Evolutionary conservation across 2,329 filamentous ascomycete genomes (phyloP).

Genomic region (Claviceps digitariae): DNA sequence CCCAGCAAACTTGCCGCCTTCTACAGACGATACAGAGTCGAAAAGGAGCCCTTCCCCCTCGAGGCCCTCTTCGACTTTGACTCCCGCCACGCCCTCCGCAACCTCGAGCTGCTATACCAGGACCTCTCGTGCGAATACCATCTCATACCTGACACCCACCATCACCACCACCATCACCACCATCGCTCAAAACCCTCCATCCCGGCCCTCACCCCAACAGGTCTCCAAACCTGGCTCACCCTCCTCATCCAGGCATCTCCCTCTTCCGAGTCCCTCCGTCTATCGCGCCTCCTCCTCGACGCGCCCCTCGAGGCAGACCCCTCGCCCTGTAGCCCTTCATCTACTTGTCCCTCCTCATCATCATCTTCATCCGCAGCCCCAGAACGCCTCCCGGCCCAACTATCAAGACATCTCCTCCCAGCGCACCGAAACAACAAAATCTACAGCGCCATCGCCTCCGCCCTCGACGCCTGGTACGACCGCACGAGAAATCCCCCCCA

Average conservation of each 20-base stretch:
- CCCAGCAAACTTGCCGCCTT: constrained; percentile 64
- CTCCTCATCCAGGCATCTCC: constrained; percentile 63
- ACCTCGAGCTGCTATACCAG: constrained; percentile 36
- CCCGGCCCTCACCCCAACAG: constrained; percentile 52
- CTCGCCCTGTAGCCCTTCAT: constrained; percentile 9
- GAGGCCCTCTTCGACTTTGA: constrained; percentile 42
- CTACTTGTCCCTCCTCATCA: too few species aligned
- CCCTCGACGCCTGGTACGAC: constrained; percentile 34
- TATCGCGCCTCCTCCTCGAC: constrained; percentile 53
- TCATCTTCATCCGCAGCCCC: constrained; percentile 22
- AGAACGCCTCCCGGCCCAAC: constrained; percentile 69
- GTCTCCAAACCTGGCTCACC: constrained; percentile 60
- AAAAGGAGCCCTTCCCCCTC: constrained; percentile 56
- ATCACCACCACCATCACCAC: constrained; percentile 12
- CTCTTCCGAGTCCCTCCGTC: constrained; percentile 56
- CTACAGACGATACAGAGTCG: constrained; percentile 52
- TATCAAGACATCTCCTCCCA: constrained; percentile 62
- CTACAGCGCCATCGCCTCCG: constrained; percentile 46
- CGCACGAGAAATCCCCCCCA: background rate
- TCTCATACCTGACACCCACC: constrained; percentile 39
- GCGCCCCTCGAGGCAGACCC: constrained; percentile 47
- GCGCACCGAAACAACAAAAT: constrained; percentile 39
- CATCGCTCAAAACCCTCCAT: constrained; percentile 39
- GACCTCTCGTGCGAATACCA: constrained; percentile 47
- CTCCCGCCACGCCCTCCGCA: constrained; percentile 13